Evolutionary conservation across 352 stramenopile species (phyloP).

Genomic region (Plasmopara muralis): DNA sequence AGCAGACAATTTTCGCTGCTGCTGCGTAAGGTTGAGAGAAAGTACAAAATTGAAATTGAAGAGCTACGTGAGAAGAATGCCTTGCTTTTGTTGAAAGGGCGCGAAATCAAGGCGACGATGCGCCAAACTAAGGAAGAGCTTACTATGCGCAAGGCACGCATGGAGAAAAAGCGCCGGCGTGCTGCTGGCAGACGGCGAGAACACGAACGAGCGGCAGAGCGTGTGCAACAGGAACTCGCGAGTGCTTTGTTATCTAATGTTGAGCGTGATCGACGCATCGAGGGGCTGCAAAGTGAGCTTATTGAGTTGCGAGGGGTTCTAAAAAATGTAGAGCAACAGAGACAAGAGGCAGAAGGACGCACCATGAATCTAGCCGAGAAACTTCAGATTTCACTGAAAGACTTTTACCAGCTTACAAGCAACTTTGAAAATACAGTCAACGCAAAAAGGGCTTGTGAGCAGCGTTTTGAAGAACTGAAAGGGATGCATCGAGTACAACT

Average conservation of each 20-base stretch:
- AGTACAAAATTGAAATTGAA: constrained; percentile 75
- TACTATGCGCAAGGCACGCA: constrained; percentile 55
- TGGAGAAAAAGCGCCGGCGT: constrained; percentile 69
- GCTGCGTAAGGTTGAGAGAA: constrained; percentile 69
- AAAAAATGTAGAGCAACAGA: constrained; percentile 27
- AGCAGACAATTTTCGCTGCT: constrained; percentile 58
- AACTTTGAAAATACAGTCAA: constrained; percentile 53
- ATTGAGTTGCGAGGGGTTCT: constrained; percentile 17
- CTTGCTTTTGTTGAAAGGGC: constrained; percentile 58
- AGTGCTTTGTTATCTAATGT: constrained; percentile 13
- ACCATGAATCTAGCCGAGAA: constrained; percentile 49
- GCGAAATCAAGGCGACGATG: constrained; percentile 65
- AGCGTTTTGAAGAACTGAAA: constrained; percentile 40
- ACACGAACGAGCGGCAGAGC: constrained; percentile 42
- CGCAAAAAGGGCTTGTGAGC: constrained; percentile 38
- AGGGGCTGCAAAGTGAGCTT: constrained; percentile 22
- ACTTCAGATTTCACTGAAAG: constrained; percentile 51
- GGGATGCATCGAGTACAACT: constrained; percentile 43
- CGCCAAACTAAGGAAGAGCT: constrained; percentile 50
- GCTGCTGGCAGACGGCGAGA: constrained; percentile 55
- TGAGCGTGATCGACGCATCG: constrained; percentile 10
- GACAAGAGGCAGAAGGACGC: constrained; percentile 36
- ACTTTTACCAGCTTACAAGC: constrained; percentile 64
- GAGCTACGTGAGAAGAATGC: constrained; percentile 62
- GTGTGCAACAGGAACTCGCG: constrained; percentile 33